Evolutionary conservation across 805 yeast genomes (phyloP).

Genomic region (Grigorovia transvaalensis): DNA sequence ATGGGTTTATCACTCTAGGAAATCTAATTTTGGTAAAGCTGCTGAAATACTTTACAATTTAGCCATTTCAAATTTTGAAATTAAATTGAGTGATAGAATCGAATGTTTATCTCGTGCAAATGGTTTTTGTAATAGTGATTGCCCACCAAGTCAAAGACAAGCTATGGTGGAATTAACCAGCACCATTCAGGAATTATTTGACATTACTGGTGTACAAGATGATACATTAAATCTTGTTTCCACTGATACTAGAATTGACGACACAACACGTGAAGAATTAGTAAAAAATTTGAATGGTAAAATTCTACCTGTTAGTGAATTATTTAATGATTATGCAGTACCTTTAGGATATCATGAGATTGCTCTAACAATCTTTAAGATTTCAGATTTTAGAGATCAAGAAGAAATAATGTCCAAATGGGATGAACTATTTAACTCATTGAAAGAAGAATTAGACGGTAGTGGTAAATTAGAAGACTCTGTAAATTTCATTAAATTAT

Average conservation of each 20-base stretch:
- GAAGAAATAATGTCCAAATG: slow-evolving; percentile 78
- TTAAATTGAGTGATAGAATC: slow-evolving; percentile 62
- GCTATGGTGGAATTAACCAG: slow-evolving; percentile 61
- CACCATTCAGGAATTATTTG: slow-evolving; percentile 67
- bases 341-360: slow-evolving; percentile 82
- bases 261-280: slow-evolving; percentile 41
- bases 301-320: slow-evolving; percentile 61
- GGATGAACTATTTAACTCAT: slow-evolving; percentile 56
- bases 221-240: slow-evolving; percentile 38
- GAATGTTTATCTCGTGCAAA: slow-evolving; percentile 86
- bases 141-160: slow-evolving; percentile 68
- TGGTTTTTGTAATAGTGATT: slow-evolving; percentile 80
- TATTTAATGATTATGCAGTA: slow-evolving; percentile 78
- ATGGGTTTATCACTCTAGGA: slow-evolving; percentile 83
- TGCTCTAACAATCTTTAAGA: slow-evolving; percentile 65
- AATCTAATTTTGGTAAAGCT: slow-evolving; percentile 71
- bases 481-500: slow-evolving; percentile 28
- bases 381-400: slow-evolving; percentile 74
- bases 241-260: slow-evolving; percentile 38
- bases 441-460: slow-evolving; percentile 25
- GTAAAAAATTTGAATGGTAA: slow-evolving; percentile 46
- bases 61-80: slow-evolving; percentile 61
- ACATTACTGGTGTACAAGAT: slow-evolving; percentile 74
- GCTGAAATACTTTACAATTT: slow-evolving; percentile 68
- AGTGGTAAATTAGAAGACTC: slow-evolving; percentile 25